Evolutionary conservation across 129 eudicot genomes (phyloP).

Genomic region (Tagetes patula): DNA sequence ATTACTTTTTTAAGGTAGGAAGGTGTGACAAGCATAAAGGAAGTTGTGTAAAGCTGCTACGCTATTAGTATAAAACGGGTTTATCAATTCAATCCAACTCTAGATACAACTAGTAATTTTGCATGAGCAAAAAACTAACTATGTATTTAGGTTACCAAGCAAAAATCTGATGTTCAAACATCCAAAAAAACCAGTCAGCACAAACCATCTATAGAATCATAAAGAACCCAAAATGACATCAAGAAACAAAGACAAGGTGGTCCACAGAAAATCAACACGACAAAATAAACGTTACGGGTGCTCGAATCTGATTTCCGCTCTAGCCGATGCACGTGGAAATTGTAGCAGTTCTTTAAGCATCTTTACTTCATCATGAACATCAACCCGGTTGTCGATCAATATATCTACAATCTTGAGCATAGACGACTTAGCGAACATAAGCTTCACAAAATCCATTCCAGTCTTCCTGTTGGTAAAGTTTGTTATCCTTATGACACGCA

Average conservation of each 20-base stretch:
- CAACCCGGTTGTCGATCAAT: background rate
- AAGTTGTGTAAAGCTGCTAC: too few species aligned
- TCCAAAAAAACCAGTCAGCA: conserved; percentile 11
- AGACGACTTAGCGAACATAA: background rate
- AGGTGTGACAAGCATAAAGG: too few species aligned
- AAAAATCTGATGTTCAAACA: conserved; percentile 14
- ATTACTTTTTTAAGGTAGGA: too few species aligned
- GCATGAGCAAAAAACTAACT: too few species aligned
- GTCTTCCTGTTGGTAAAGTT: background rate
- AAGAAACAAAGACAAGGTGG: background rate
- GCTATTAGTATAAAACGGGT: too few species aligned
- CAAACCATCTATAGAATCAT: conserved; percentile 16
- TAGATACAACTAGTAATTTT: too few species aligned
- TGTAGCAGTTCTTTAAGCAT: conserved; percentile 15
- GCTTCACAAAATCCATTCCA: conserved; percentile 5
- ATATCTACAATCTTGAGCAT: background rate
- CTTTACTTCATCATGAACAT: background rate
- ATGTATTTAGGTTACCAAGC: background rate
- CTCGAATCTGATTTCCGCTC: conserved; percentile 12
- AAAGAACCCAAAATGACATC: background rate
- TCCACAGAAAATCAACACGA: background rate
- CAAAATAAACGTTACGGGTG: background rate
- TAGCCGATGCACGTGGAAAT: conserved; percentile 27
- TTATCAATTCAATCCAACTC: too few species aligned
- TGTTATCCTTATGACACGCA: conserved; percentile 17